These are phyloP conservation scores for Hevea brasiliensis DNA, from an alignment of 345 rosid species.

Conservation along the genomic window DNA sequence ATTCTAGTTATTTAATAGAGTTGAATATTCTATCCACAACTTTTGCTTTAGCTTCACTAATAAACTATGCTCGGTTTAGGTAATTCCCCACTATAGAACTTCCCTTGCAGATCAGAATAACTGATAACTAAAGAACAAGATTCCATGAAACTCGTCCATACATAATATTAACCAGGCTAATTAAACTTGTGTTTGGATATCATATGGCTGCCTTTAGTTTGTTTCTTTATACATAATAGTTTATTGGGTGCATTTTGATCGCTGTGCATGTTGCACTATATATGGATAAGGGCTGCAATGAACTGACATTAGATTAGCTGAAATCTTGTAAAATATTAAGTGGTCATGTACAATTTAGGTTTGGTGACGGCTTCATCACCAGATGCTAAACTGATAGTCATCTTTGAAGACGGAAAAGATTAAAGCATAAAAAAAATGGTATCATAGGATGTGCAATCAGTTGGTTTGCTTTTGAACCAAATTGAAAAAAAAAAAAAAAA, in stretches of 20 bases:
- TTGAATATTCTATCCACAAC: slow-evolving; percentile 23
- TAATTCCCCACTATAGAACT: slow-evolving; percentile 41
- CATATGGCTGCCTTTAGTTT: slow-evolving; percentile 1
- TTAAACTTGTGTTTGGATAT: background rate
- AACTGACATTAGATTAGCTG: background rate
- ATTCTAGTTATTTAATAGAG: slow-evolving; percentile 11
- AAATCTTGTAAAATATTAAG: background rate
- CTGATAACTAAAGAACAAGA: slow-evolving; percentile 10
- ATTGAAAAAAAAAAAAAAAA: too few species aligned
- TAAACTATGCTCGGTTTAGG: slow-evolving; percentile 33
- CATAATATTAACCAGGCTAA: background rate
- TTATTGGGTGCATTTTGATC: background rate
- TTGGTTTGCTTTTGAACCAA: too few species aligned
- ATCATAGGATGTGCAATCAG: background rate
- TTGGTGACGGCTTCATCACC: background rate
- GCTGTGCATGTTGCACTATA: background rate
- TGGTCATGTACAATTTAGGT: background rate
- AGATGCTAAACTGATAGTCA: background rate
- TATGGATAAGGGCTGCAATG: slow-evolving; percentile 7
- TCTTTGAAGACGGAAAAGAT: background rate
- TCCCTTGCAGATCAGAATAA: slow-evolving; percentile 15
- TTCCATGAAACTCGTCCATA: slow-evolving; percentile 2
- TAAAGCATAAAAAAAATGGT: background rate
- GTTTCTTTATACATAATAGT: background rate
- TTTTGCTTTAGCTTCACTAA: background rate